A percentile compares a stretch with the other conserved stretches of the same genome.
These are phyloP conservation scores for Aeschynomene evenia DNA, from an alignment of 306 rosid species.

Conservation along the genomic window DNA sequence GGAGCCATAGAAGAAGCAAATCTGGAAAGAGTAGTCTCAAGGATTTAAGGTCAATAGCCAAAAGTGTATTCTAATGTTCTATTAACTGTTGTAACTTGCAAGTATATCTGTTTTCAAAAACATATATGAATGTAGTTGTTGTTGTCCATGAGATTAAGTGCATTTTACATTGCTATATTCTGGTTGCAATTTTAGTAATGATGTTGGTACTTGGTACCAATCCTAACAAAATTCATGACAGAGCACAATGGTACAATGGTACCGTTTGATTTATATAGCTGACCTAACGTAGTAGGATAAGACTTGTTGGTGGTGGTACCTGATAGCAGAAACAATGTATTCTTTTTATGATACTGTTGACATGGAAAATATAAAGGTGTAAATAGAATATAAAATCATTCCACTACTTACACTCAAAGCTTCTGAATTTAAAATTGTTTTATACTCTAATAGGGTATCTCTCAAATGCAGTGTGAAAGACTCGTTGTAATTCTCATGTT, in stretches of 20 bases:
- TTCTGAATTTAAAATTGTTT: too few species aligned
- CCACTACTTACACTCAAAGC: too few species aligned
- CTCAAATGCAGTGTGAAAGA: background rate
- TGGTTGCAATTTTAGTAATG: constrained; percentile 34
- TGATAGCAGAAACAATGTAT: constrained; percentile 28
- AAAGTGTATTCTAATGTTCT: constrained; percentile 53
- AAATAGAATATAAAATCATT: too few species aligned
- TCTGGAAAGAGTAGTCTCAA: constrained; percentile 54
- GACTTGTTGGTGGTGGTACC: too few species aligned
- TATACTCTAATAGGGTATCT: too few species aligned
- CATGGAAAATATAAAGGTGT: too few species aligned
- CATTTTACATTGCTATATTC: constrained; percentile 31
- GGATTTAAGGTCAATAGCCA: constrained; percentile 46
- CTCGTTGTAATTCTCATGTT: background rate
- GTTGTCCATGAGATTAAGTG: constrained; percentile 35
- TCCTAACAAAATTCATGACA: too few species aligned
- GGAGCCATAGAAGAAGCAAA: constrained; percentile 66
- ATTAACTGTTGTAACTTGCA: constrained; percentile 24
- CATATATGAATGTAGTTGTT: constrained; percentile 41
- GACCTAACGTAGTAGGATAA: too few species aligned
- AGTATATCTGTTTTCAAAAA: constrained; percentile 57
- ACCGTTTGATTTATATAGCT: too few species aligned
- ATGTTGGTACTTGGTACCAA: constrained; percentile 6
- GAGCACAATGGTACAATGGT: too few species aligned
- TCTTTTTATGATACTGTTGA: constrained; percentile 4